A percentile compares a stretch with the other conserved stretches of the same genome.
Evolutionary conservation across 352 stramenopile species (phyloP).

Genomic region (Phytophthora lateralis): DNA sequence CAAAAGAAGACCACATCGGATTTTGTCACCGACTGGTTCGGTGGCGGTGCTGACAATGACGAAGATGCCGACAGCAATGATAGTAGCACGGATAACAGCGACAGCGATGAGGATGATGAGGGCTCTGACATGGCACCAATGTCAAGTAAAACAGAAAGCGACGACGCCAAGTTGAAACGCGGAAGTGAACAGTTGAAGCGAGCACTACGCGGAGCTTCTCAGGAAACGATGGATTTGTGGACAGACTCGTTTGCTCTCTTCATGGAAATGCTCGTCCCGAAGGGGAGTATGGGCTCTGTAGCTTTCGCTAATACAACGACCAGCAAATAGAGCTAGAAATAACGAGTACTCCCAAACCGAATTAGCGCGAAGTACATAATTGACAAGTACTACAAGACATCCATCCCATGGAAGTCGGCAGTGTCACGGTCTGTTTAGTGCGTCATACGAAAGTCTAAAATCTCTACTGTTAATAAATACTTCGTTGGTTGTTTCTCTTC

Average conservation of each 20-base stretch:
- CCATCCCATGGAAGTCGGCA: no score
- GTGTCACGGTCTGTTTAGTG: no score
- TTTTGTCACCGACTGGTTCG: slow-evolving; percentile 32
- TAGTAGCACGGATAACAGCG: slow-evolving; percentile 4
- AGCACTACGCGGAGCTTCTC: slow-evolving; percentile 12
- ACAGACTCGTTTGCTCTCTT: slow-evolving; percentile 52
- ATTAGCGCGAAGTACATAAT: no score
- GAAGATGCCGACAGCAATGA: slow-evolving; percentile 9
- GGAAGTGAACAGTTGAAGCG: slow-evolving; percentile 22
- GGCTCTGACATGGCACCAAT: background rate
- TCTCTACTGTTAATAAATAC: slow-evolving; percentile 15
- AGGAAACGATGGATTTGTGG: slow-evolving; percentile 36
- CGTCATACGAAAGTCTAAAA: no score
- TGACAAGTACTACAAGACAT: no score
- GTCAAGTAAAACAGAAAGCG: slow-evolving; percentile 1
- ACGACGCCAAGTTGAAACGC: slow-evolving; percentile 16
- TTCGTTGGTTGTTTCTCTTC: background rate
- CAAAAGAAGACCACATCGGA: slow-evolving; percentile 39
- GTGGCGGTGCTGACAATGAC: slow-evolving; percentile 14
- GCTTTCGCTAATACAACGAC: background rate
- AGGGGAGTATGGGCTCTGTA: slow-evolving; percentile 33
- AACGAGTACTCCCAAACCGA: no score
- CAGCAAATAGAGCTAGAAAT: no score
- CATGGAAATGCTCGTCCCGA: slow-evolving; percentile 50
- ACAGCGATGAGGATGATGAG: slow-evolving; percentile 9